Conservation (phyloP, 169 alveolate genomes). For the Eimeria necatrix region DNA sequence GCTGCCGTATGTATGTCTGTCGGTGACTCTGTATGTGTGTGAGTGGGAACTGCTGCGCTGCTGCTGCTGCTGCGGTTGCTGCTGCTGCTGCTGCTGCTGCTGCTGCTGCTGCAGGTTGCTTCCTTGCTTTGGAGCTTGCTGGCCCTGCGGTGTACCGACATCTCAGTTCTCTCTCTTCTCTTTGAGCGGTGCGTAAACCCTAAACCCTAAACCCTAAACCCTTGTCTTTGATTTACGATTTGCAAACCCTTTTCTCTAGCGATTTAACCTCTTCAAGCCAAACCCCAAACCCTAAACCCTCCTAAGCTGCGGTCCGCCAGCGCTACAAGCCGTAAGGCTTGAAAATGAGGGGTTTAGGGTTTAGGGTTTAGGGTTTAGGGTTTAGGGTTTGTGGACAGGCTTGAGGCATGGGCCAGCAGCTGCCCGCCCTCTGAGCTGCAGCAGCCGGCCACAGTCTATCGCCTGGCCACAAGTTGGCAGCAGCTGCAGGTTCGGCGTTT, state of each 20-base stretch:
- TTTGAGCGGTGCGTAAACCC: slow-evolving; percentile 24
- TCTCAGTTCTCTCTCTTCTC: not conserved
- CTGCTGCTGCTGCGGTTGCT: slow-evolving; percentile 23
- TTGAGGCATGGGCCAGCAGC: not conserved
- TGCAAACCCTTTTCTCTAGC: not conserved
- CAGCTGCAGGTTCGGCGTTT: not conserved
- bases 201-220: slow-evolving; percentile 27
- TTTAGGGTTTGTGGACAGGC: not conserved
- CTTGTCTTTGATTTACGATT: not conserved
- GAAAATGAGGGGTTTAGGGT: not conserved
- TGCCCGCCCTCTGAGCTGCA: not conserved
- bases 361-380: slow-evolving; percentile 4
- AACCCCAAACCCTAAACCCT: not conserved
- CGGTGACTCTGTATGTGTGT: not conserved
- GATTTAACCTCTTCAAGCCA: not conserved
- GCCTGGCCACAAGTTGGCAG: slow-evolving; percentile 9
- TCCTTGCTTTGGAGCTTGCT: slow-evolving; percentile 32
- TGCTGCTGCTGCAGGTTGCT: slow-evolving; percentile 60
- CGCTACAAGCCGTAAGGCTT: not conserved
- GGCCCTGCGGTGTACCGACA: slow-evolving; percentile 58
- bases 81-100: slow-evolving; percentile 48
- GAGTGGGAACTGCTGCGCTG: not conserved
- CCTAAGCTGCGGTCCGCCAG: not conserved
- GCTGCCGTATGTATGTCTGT: not conserved
- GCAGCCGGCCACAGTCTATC: not conserved